These are phyloP conservation scores for Daldinia sp. DNA, from an alignment of 2,329 filamentous ascomycete genomes.

Conservation along the genomic window DNA sequence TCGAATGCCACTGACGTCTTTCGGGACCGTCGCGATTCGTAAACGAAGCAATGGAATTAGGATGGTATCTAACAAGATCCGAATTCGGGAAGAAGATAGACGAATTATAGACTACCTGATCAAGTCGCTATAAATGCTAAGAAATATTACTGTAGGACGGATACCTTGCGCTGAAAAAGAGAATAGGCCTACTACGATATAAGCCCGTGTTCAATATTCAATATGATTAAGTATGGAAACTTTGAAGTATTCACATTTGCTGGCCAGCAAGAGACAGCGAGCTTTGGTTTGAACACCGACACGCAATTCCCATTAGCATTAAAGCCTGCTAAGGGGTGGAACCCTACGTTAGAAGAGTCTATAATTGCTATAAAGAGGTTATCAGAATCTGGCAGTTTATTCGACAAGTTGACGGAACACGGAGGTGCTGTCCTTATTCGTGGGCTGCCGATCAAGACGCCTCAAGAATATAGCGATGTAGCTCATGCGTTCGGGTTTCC, in stretches of 20 bases:
- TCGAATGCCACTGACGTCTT: background rate
- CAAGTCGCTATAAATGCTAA: background rate
- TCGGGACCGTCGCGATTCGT: background rate
- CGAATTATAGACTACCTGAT: background rate
- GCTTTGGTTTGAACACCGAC: background rate
- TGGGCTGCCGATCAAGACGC: constrained; percentile 45
- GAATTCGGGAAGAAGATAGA: background rate
- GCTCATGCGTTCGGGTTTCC: constrained; percentile 49
- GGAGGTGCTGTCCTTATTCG: constrained; percentile 48
- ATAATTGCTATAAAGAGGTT: constrained; percentile 26
- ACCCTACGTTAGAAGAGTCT: background rate
- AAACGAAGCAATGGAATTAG: background rate
- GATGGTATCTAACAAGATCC: background rate
- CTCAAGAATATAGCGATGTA: constrained; percentile 48
- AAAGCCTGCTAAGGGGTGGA: background rate
- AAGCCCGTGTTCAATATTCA: background rate
- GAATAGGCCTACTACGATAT: background rate
- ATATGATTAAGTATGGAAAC: background rate
- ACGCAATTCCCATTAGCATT: background rate
- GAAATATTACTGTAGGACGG: background rate
- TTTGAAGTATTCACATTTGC: background rate
- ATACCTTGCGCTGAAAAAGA: too few relatives aligned
- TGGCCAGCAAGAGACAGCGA: background rate
- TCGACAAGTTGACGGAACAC: constrained; percentile 41
- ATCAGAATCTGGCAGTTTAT: constrained; percentile 41